phyloP scores from a whole-genome alignment of 1,139 yeast species.

The Hyphopichia burtonii region DNA sequence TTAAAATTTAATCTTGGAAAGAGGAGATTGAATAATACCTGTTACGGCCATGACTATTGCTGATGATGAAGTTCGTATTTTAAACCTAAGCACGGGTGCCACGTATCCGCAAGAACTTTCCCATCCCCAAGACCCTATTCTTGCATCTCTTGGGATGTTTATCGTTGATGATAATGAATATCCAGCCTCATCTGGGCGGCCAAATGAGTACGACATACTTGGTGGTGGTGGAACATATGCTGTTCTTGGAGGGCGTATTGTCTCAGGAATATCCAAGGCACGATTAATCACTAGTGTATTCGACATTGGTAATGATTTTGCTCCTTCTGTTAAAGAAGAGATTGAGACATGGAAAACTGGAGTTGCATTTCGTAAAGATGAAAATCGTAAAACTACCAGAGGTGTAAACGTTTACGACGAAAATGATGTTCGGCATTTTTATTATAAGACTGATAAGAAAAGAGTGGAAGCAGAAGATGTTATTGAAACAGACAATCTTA shows the following conservation, averaged over 20 bases:
- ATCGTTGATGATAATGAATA: slow-evolving; percentile 86
- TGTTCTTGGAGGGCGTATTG: slow-evolving; percentile 69
- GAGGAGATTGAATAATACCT: background rate
- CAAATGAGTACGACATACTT: slow-evolving; percentile 52
- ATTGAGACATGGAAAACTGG: slow-evolving; percentile 65
- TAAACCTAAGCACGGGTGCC: background rate
- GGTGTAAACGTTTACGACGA: slow-evolving; percentile 77
- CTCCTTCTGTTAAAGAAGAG: slow-evolving; percentile 42
- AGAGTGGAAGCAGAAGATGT: slow-evolving; percentile 66
- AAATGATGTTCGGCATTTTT: slow-evolving; percentile 53
- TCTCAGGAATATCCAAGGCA: slow-evolving; percentile 36
- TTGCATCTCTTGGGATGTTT: slow-evolving; percentile 81
- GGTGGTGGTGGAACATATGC: slow-evolving; percentile 95
- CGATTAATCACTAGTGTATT: slow-evolving; percentile 61
- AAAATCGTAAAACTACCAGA: slow-evolving; percentile 63
- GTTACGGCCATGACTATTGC: background rate
- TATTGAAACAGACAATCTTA: slow-evolving; percentile 30
- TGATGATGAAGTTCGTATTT: background rate
- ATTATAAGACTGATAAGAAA: slow-evolving; percentile 55
- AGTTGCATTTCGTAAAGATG: slow-evolving; percentile 51
- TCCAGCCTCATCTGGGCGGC: slow-evolving; percentile 37
- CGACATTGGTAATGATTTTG: slow-evolving; percentile 81
- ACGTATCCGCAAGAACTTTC: background rate
- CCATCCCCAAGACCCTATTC: slow-evolving; percentile 17
- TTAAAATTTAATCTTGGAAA: background rate